phyloP scores from a whole-genome alignment of 2,329 filamentous ascomycete genomes.

The Chrysoporthe deuterocubensis region DNA sequence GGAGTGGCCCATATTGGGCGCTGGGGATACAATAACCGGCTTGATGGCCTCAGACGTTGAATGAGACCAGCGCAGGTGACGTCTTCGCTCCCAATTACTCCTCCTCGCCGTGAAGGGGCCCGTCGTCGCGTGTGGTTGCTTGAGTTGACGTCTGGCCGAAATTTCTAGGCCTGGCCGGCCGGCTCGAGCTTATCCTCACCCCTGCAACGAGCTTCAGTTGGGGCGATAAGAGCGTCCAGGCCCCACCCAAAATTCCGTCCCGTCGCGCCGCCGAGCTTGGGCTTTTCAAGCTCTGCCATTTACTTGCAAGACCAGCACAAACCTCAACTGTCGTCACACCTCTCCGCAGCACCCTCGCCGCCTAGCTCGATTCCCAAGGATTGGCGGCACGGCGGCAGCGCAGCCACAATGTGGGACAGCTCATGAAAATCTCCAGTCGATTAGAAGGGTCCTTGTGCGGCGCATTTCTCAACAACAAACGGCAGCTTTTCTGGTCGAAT shows the following conservation, averaged over 20 bases:
- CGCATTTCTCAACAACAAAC: slow-evolving; percentile 55
- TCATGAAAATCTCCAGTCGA: slow-evolving; percentile 64
- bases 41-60: background rate
- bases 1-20: slow-evolving; percentile 38
- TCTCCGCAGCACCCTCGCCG: slow-evolving; percentile 13
- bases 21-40: slow-evolving; percentile 19
- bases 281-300: slow-evolving; percentile 15
- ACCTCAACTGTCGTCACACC: slow-evolving; percentile 2
- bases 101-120: background rate
- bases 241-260: slow-evolving; percentile 18
- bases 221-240: slow-evolving; percentile 14
- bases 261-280: slow-evolving; percentile 11
- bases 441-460: slow-evolving; percentile 64
- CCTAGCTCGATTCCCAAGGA: slow-evolving; percentile 27
- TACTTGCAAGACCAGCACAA: background rate
- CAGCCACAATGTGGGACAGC: slow-evolving; percentile 55
- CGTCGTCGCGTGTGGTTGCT: slow-evolving; percentile 37
- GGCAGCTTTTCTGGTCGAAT: slow-evolving; percentile 33
- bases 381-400: slow-evolving; percentile 37
- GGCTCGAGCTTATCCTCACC: slow-evolving; percentile 46
- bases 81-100: slow-evolving; percentile 13
- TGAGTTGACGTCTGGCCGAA: slow-evolving; percentile 39
- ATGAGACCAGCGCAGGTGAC: background rate
- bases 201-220: slow-evolving; percentile 15
- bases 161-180: slow-evolving; percentile 37